Conservation (phyloP, 805 yeast genomes). For the Kuraishia floccosa region DNA sequence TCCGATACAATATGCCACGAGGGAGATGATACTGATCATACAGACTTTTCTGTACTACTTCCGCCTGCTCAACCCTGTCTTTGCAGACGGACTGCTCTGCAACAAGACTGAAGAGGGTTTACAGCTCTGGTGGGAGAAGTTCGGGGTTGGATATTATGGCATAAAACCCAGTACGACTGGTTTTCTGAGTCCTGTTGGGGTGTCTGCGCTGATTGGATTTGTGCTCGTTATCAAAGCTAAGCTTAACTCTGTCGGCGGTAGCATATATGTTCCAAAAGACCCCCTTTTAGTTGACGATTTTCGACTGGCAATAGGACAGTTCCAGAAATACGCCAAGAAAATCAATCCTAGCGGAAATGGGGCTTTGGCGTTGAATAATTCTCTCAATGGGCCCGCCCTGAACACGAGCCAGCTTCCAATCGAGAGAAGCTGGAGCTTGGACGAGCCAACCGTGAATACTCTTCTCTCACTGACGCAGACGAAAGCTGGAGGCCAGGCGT, state of each 20-base stretch:
- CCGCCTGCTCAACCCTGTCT: conserved; percentile 52
- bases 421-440: not conserved
- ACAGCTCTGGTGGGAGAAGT: conserved; percentile 68
- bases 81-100: conserved; percentile 82
- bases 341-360: not conserved
- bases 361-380: not conserved
- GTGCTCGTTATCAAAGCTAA: conserved; percentile 56
- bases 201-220: conserved; percentile 67
- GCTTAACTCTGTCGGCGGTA: conserved; percentile 44
- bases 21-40: conserved; percentile 60
- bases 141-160: conserved; percentile 40
- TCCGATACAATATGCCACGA: conserved; percentile 53
- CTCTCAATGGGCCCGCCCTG: not conserved
- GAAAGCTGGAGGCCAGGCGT: conserved; percentile 16
- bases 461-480: conserved; percentile 5
- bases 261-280: conserved; percentile 63
- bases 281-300: conserved; percentile 71
- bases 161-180: conserved; percentile 20
- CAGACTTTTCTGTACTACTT: conserved; percentile 76
- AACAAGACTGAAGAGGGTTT: conserved; percentile 65
- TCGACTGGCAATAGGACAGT: conserved; percentile 54
- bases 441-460: conserved; percentile 3
- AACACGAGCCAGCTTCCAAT: conserved; percentile 15
- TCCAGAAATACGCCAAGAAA: conserved; percentile 40
- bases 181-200: conserved; percentile 50